These are phyloP conservation scores for Penicillium decumbens DNA, from an alignment of 2,329 filamentous ascomycete genomes.

Conservation along the genomic window DNA sequence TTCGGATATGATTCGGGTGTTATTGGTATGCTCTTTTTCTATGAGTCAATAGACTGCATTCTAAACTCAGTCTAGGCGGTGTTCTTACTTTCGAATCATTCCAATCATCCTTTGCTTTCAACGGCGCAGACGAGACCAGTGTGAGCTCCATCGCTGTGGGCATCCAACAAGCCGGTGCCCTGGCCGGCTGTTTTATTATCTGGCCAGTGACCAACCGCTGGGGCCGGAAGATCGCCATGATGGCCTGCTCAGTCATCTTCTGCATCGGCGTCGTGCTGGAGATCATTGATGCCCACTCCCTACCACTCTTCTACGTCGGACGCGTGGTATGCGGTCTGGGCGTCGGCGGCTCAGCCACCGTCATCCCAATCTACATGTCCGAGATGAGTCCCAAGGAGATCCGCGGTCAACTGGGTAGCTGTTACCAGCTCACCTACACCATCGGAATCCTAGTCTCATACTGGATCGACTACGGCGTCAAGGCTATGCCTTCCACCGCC, in stretches of 20 bases:
- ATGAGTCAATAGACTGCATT: background rate
- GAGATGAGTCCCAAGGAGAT: constrained; percentile 47
- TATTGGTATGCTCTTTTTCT: constrained; percentile 33
- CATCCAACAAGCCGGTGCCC: constrained; percentile 51
- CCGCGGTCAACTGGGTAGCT: constrained; percentile 47
- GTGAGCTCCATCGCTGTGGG: constrained; percentile 49
- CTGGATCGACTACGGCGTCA: constrained; percentile 50
- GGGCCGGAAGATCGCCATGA: constrained; percentile 46
- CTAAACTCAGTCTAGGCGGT: constrained; percentile 32
- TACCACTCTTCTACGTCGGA: constrained; percentile 45
- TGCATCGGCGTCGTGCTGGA: constrained; percentile 46
- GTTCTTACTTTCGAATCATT: constrained; percentile 47
- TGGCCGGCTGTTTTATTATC: constrained; percentile 50
- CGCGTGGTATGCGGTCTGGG: constrained; percentile 48
- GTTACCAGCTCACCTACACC: constrained; percentile 52
- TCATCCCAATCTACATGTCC: constrained; percentile 44
- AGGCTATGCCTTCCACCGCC: constrained; percentile 25
- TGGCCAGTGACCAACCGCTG: constrained; percentile 47
- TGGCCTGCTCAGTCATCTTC: constrained; percentile 46
- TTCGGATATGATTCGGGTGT: constrained; percentile 44
- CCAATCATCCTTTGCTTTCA: constrained; percentile 42
- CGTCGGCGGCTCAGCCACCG: constrained; percentile 45
- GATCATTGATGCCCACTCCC: constrained; percentile 45
- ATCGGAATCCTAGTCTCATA: constrained; percentile 51
- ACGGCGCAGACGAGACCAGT: constrained; percentile 38